Conservation (phyloP, 2,329 filamentous ascomycete genomes). For the Helotiales sp. region DNA sequence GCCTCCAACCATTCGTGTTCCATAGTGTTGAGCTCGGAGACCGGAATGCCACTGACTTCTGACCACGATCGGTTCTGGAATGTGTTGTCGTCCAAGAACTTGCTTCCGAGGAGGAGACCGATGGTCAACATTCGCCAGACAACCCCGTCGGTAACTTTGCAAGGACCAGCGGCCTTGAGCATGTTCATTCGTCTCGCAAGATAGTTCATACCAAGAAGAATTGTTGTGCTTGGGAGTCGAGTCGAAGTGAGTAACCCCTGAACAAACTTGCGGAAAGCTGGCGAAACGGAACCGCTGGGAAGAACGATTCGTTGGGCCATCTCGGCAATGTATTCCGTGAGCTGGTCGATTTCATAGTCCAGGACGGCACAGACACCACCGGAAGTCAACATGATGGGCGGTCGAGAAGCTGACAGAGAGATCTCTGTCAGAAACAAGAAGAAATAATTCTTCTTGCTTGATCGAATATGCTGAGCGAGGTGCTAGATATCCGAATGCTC, state of each 20-base stretch:
- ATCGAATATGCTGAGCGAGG: conserved; percentile 24
- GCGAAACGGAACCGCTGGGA: conserved; percentile 61
- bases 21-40: conserved; percentile 68
- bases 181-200: conserved; percentile 67
- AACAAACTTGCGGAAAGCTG: conserved; percentile 76
- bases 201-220: conserved; percentile 73
- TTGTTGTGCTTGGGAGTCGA: conserved; percentile 72
- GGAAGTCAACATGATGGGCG: conserved; percentile 41
- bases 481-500: conserved; percentile 24
- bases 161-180: conserved; percentile 51
- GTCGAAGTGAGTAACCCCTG: conserved; percentile 74
- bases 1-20: conserved; percentile 72
- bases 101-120: conserved; percentile 72
- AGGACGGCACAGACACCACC: conserved; percentile 75
- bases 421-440: conserved; percentile 41
- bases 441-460: conserved; percentile 33
- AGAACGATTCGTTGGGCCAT: conserved; percentile 72
- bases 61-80: conserved; percentile 81
- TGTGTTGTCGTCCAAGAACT: conserved; percentile 79
- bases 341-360: conserved; percentile 79
- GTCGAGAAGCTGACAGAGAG: conserved; percentile 39
- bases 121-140: conserved; percentile 74
- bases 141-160: conserved; percentile 55
- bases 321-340: conserved; percentile 77
- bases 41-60: conserved; percentile 74